Conservation (phyloP, 75 land plant genomes). For the Sequoia sempervirens region DNA sequence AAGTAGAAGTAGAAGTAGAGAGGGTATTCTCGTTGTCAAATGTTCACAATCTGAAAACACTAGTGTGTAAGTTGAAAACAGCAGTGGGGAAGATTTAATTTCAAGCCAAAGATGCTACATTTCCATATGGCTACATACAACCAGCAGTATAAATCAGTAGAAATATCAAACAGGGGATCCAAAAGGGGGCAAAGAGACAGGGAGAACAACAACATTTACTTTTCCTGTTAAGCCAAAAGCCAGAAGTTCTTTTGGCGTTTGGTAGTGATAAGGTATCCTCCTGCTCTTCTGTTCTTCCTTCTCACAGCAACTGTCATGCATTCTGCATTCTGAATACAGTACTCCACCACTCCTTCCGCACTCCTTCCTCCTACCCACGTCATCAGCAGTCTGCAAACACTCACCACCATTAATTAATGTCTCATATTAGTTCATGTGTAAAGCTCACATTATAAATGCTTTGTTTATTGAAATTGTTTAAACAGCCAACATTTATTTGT, state of each 20-base stretch:
- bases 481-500: too few species aligned
- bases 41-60: too few species aligned
- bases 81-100: too few species aligned
- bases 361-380: constrained; percentile 22
- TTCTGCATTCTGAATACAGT: constrained; percentile 56
- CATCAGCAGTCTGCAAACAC: constrained; percentile 29
- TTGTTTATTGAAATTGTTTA: neutral
- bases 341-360: constrained; percentile 31
- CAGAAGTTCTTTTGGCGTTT: constrained; percentile 66
- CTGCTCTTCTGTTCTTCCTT: constrained; percentile 41
- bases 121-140: too few species aligned
- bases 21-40: too few species aligned
- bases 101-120: too few species aligned
- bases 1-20: too few species aligned
- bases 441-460: neutral
- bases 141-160: too few species aligned
- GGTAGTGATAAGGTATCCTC: constrained; percentile 69
- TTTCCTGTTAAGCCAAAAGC: constrained; percentile 49
- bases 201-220: neutral
- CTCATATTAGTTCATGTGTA: neutral
- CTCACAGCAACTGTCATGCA: constrained; percentile 74
- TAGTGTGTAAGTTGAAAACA: too few species aligned
- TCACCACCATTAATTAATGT: neutral
- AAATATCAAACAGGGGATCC: too few species aligned
- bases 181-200: too few species aligned